A percentile compares a stretch with the other conserved stretches of the same genome.
These are phyloP conservation scores for Blastobotrys proliferans DNA, from an alignment of 1,139 yeast genomes.

Conservation along the genomic window DNA sequence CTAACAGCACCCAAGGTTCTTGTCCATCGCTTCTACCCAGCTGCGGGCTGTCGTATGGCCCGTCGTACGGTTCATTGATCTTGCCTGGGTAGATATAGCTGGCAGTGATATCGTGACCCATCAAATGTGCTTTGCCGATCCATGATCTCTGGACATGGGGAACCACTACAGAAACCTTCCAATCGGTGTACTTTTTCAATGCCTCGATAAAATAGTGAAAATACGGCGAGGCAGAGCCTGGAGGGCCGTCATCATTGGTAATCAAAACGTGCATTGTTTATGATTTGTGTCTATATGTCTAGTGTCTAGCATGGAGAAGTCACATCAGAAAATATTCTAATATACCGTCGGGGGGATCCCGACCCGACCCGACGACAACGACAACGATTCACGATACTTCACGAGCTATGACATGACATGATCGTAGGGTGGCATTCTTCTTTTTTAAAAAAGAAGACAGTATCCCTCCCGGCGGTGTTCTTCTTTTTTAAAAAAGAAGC, in stretches of 20 bases:
- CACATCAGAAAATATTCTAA: neutral
- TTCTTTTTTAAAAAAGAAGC: no score
- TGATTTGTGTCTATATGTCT: neutral
- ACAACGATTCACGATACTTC: no score
- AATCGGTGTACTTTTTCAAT: slow-evolving; percentile 58
- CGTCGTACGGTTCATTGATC: slow-evolving; percentile 45
- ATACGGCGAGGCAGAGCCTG: slow-evolving; percentile 82
- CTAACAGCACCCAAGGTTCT: slow-evolving; percentile 81
- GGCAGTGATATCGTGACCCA: slow-evolving; percentile 71
- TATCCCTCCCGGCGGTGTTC: no score
- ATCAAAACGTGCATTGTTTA: slow-evolving; percentile 11
- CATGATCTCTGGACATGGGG: slow-evolving; percentile 71
- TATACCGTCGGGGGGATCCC: neutral
- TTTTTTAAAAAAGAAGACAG: no score
- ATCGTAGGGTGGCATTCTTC: no score
- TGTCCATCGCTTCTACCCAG: slow-evolving; percentile 34
- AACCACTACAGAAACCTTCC: slow-evolving; percentile 81
- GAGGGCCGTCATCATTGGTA: slow-evolving; percentile 96
- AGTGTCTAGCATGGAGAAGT: neutral
- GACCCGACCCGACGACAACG: no score
- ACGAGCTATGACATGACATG: no score
- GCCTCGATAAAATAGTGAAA: slow-evolving; percentile 76
- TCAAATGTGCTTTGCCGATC: slow-evolving; percentile 97
- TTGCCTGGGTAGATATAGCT: slow-evolving; percentile 53
- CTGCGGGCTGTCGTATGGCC: slow-evolving; percentile 53